Percentiles rank a stretch among this genome's conserved stretches.
These are phyloP conservation scores for Rubia yunnanensis DNA, from an alignment of 257 asterid species.

Conservation along the genomic window DNA sequence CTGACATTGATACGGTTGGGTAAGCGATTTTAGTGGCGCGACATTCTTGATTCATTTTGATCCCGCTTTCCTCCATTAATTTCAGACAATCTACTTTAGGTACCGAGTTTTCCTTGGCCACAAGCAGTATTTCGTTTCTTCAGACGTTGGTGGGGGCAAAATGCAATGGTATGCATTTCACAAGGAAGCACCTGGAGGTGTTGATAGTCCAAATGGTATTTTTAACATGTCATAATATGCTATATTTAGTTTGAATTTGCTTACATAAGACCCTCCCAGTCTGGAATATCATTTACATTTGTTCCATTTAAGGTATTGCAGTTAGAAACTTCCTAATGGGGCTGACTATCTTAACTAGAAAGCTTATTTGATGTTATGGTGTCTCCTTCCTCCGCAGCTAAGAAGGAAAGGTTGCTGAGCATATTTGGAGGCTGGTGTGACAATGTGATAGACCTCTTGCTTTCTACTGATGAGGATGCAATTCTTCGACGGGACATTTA, in stretches of 20 bases:
- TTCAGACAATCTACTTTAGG: slow-evolving; percentile 29
- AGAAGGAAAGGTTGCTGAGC: slow-evolving; percentile 66
- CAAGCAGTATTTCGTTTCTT: slow-evolving; percentile 94
- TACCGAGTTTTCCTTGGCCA: slow-evolving; percentile 96
- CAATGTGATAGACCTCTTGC: slow-evolving; percentile 70
- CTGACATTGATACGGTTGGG: slow-evolving; percentile 96
- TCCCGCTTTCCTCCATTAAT: neutral
- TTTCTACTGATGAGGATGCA: slow-evolving; percentile 78
- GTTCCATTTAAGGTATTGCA: neutral
- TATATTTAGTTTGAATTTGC: neutral
- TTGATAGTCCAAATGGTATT: slow-evolving; percentile 50
- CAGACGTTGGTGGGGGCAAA: slow-evolving; percentile 97
- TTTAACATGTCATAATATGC: neutral
- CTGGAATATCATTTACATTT: neutral
- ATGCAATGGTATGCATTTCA: slow-evolving; percentile 99
- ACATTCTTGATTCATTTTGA: neutral
- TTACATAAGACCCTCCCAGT: neutral
- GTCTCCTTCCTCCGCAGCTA: slow-evolving; percentile 36
- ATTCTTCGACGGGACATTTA: slow-evolving; percentile 93
- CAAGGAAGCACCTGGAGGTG: slow-evolving; percentile 77
- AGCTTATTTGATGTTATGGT: neutral
- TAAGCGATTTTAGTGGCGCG: slow-evolving; percentile 20
- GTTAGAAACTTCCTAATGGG: neutral
- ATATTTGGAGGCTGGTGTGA: slow-evolving; percentile 94
- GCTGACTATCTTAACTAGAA: neutral